These are phyloP conservation scores for Panaeolus papilionaceus DNA, from an alignment of 768 basidiomycete genomes.

Conservation along the genomic window DNA sequence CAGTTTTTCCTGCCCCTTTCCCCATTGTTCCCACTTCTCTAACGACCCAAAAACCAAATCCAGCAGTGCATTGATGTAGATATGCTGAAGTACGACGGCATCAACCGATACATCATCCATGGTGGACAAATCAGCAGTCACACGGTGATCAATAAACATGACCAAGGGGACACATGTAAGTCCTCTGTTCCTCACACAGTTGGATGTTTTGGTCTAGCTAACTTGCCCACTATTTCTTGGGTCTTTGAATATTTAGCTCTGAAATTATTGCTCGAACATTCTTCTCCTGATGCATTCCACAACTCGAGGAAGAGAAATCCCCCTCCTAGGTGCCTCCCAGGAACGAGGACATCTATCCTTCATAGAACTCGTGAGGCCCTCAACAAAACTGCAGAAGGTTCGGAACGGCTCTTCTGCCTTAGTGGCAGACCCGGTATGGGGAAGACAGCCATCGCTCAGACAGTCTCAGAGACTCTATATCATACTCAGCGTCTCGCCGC, in stretches of 20 bases:
- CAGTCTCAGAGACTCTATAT: neutral
- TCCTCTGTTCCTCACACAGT: neutral
- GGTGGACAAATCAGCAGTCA: neutral
- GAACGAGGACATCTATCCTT: neutral
- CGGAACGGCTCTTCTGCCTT: neutral
- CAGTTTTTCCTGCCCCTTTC: no score
- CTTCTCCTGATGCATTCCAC: neutral
- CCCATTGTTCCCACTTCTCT: no score
- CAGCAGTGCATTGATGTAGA: no score
- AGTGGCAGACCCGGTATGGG: neutral
- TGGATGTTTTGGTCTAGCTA: no score
- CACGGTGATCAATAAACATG: neutral
- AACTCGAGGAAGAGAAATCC: neutral
- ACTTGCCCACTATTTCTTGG: neutral
- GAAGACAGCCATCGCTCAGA: neutral
- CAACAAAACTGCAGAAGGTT: neutral
- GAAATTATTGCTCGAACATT: neutral
- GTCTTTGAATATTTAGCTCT: neutral
- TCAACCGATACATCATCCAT: neutral
- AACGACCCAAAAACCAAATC: no score
- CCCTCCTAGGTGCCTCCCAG: neutral
- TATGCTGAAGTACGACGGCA: no score
- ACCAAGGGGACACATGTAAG: neutral
- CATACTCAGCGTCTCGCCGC: neutral
- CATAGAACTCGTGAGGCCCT: neutral